Evolutionary conservation across 2,329 filamentous ascomycete species (phyloP), one percentile per base, ranked within the genome.

Genomic region (Fusarium succisae): DNA sequence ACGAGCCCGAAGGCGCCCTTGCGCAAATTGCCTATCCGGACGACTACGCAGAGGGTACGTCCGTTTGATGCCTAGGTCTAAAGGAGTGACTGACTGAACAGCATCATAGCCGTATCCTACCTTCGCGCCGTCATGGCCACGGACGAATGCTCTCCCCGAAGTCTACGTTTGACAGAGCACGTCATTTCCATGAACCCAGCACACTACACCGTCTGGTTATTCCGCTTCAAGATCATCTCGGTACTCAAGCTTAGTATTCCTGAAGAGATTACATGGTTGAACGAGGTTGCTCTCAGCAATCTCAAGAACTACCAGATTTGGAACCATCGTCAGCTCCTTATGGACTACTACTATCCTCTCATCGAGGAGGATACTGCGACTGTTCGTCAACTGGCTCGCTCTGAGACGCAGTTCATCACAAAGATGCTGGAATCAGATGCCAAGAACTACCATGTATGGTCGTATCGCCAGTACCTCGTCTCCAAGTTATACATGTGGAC

Each of bases 241-340:
- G 87, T 90, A 7, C 86, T 97, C 32, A 82, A 89, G 54, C 87
- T 92, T 54, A 85, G 91, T 62, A 85, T 96, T 50, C 83, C 86
- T 6, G 88, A 92, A 67, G 96, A 99, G 82, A 87, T 98, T 53
- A 85, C 86, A 48, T 99, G 96, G 95, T 87, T 99, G 58, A 97
- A 98, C 83, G 86, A 90, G 17, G 91, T 96, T 35, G 94, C 96
- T 17, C 86, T 97, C 59, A 87, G 90, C 65, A 92, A 98, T 81
- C 91, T 97, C 79, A 99, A 99, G 83, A 99, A 98, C 85, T 99
- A 99, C 85, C 96, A 99, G 84, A 99, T 99, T 82, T 99, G 96
- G 94, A 91, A 92, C 81, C 91, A 92, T 78, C 88, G 91, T 32
- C 90, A 92, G 81, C 84, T 91, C n/a, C 85, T 93, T 38, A 85